Evolutionary conservation across 768 basidiomycete genomes (phyloP), one percentile per base, ranked within the genome.

Genomic region (Leccinum ochraceum): DNA sequence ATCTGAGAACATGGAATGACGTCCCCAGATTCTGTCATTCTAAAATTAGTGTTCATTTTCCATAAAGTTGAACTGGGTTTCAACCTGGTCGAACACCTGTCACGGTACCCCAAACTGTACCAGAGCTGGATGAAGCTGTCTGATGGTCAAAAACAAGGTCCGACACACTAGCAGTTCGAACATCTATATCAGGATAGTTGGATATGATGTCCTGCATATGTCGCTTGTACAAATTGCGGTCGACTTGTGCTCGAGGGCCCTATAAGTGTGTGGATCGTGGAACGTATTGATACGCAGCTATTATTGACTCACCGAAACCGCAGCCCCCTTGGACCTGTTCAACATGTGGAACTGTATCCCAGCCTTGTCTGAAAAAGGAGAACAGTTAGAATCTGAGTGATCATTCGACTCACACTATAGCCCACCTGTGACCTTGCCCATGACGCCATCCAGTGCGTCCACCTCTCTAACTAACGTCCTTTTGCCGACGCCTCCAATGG

Each of bases 241-340:
- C 92, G 36, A 96, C 88, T 74, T 95, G 94, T 2, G 94, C 93
- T 61, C 94, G 80, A 13, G 90, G 92, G 17, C 94, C 94, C 92
- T 94, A 51, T 22, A 64, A n/a, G 37, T 28, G 52, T 28, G n/a
- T n/a, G 14, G 13, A 14, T 8, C 26, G 14, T 53, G 55, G 54
- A 9, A 44, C 1, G 14, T 17, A 4, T 11, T 9, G 2, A 37
- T 4, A 14, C 6, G 20, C 14, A 26, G 32, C 20, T 17, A 34
- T 17, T 17, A 17, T 24, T 16, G 13, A 74, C 83, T 36, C 60
- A 94, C 92, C 90, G 91, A 94, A 36, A 93, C 94, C 0, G 94
- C 94, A 6, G 94, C 83, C 2, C 94, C 94, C 69, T 89, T 94
- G 3, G 92, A 90, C 46, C 81, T 79, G 69, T 96, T 95, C 60